Evolutionary conservation across 495 filamentous ascomycete genomes (phyloP).

Genomic region (Lasiosphaeria miniovina): DNA sequence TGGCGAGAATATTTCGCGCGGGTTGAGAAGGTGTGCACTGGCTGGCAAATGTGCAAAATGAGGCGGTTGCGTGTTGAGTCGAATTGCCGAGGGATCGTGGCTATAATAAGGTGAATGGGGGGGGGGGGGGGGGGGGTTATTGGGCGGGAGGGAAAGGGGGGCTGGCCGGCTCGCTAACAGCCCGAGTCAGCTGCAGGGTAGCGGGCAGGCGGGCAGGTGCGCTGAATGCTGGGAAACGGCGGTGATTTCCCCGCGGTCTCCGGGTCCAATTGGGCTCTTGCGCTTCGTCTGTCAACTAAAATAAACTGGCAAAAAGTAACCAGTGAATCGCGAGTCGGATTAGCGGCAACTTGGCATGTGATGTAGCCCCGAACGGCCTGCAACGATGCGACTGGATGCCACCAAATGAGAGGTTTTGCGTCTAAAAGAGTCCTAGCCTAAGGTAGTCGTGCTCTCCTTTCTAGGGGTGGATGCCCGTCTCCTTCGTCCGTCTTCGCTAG

Average conservation of each 20-base stretch:
- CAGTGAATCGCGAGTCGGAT: constrained; percentile 14
- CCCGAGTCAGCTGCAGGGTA: constrained; percentile 8
- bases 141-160: neutral
- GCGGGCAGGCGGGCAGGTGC: neutral
- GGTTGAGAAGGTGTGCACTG: constrained; percentile 1
- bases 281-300: constrained; percentile 12
- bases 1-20: constrained; percentile 5
- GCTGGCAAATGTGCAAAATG: constrained; percentile 17
- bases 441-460: neutral
- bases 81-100: constrained; percentile 26
- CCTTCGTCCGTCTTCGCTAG: neutral
- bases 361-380: neutral
- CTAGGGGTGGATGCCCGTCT: neutral
- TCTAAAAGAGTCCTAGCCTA: too few relatives aligned
- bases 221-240: neutral
- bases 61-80: constrained; percentile 21
- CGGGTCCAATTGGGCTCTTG: constrained; percentile 13
- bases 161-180: neutral
- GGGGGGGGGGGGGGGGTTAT: neutral
- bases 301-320: constrained; percentile 14
- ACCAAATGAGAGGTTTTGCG: neutral
- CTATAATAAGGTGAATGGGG: constrained; percentile 20
- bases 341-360: constrained; percentile 33
- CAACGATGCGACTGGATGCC: constrained; percentile 2
- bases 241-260: constrained; percentile 10